Evolutionary conservation across 768 basidiomycete species (phyloP).

Genomic region (Lactifluus echinatus): DNA sequence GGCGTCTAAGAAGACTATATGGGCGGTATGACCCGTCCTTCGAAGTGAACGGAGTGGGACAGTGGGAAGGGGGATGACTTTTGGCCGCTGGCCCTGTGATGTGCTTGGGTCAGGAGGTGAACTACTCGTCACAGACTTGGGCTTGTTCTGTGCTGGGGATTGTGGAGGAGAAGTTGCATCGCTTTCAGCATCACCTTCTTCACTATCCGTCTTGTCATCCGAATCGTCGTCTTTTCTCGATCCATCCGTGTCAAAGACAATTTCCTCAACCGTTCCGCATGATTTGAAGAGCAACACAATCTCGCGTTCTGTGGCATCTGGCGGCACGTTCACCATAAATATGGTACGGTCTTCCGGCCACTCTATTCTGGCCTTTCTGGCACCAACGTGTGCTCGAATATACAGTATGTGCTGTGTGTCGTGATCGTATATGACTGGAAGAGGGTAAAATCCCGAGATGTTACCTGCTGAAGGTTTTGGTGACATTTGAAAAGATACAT

Average conservation of each 20-base stretch:
- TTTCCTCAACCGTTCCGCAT: constrained; percentile 69
- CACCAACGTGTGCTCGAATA: constrained; percentile 50
- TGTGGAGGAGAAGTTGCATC: constrained; percentile 14
- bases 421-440: constrained; percentile 34
- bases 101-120: constrained; percentile 4
- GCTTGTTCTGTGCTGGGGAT: constrained; percentile 27
- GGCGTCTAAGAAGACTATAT: constrained; percentile 62
- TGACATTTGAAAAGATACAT: neutral
- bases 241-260: constrained; percentile 51
- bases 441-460: constrained; percentile 40
- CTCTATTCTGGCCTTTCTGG: constrained; percentile 27
- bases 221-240: constrained; percentile 30
- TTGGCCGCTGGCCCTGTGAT: constrained; percentile 31
- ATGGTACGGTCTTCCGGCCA: constrained; percentile 60
- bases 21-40: constrained; percentile 58
- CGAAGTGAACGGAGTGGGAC: constrained; percentile 45
- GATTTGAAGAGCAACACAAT: constrained; percentile 67
- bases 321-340: constrained; percentile 84
- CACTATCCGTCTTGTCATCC: constrained; percentile 30
- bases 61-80: constrained; percentile 53
- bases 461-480: constrained; percentile 4
- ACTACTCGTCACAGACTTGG: constrained; percentile 22
- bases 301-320: constrained; percentile 80
- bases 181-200: constrained; percentile 23
- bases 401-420: constrained; percentile 66